phyloP scores from a whole-genome alignment of 2,329 filamentous ascomycete genomes.

The Acrocalymma vagum region DNA sequence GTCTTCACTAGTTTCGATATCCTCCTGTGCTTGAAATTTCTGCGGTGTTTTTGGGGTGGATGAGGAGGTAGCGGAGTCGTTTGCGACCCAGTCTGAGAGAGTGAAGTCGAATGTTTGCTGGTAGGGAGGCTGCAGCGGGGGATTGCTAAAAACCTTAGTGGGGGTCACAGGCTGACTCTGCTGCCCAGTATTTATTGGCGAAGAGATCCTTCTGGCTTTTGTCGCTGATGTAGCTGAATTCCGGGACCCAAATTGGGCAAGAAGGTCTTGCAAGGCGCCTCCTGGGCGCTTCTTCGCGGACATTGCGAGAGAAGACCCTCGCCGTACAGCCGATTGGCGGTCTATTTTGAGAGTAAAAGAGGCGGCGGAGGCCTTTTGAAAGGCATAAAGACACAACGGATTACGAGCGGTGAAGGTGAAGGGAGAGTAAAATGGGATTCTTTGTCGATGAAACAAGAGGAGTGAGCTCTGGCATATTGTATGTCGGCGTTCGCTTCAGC shows the following conservation, averaged over 20 bases:
- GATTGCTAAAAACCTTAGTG: not conserved
- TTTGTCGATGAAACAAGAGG: too few species aligned
- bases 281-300: slow-evolving; percentile 34
- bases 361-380: slow-evolving; percentile 5
- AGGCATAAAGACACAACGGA: slow-evolving; percentile 3
- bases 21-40: slow-evolving; percentile 1
- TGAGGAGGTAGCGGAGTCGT: slow-evolving; percentile 6
- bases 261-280: slow-evolving; percentile 29
- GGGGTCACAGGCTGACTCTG: not conserved
- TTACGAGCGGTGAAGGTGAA: slow-evolving; percentile 14
- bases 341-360: slow-evolving; percentile 5
- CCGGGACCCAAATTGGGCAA: slow-evolving; percentile 40
- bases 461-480: too few species aligned
- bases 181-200: slow-evolving; percentile 10
- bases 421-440: slow-evolving; percentile 1
- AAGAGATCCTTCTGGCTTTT: slow-evolving; percentile 30
- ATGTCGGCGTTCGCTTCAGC: too few species aligned
- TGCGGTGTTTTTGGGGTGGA: not conserved
- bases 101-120: not conserved
- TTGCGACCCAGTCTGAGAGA: slow-evolving; percentile 2
- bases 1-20: slow-evolving; percentile 29
- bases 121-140: not conserved
- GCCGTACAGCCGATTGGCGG: slow-evolving; percentile 4
- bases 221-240: slow-evolving; percentile 41
- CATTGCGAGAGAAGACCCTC: slow-evolving; percentile 26